phyloP scores from a whole-genome alignment of 495 filamentous ascomycete genomes.

The Elasticomyces elasticus region DNA sequence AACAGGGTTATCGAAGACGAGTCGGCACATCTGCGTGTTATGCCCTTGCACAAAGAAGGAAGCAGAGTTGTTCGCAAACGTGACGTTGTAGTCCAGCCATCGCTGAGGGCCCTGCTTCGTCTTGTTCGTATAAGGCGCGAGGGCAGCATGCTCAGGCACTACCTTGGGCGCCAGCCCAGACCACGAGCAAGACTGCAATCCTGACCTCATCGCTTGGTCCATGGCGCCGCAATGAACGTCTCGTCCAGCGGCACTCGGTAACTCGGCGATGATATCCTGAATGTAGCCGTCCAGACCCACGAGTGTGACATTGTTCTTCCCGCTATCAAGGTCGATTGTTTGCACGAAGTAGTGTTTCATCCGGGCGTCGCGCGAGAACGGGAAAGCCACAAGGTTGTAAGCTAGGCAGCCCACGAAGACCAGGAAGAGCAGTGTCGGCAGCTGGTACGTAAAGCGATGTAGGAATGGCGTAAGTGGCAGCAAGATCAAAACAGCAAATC shows the following conservation, averaged over 20 bases:
- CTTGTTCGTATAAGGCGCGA: neutral
- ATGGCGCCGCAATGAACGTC: constrained; percentile 42
- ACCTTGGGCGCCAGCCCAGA: constrained; percentile 54
- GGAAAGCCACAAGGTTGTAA: constrained; percentile 82
- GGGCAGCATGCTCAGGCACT: constrained; percentile 28
- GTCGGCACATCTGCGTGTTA: constrained; percentile 61
- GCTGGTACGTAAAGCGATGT: constrained; percentile 73
- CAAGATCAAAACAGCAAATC: constrained; percentile 61
- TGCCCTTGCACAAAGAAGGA: constrained; percentile 50
- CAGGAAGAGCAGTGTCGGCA: constrained; percentile 65
- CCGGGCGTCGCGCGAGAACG: constrained; percentile 67
- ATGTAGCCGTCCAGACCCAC: constrained; percentile 65
- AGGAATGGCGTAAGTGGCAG: constrained; percentile 72
- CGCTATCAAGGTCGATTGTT: constrained; percentile 64
- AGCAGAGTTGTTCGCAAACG: constrained; percentile 34
- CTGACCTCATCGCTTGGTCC: constrained; percentile 11
- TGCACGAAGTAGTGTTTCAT: constrained; percentile 86
- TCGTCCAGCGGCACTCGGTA: constrained; percentile 64
- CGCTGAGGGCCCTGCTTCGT: neutral
- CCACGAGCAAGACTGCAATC: constrained; percentile 52
- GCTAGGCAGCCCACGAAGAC: constrained; percentile 67
- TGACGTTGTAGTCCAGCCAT: constrained; percentile 49
- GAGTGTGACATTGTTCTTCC: constrained; percentile 57
- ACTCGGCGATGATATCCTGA: constrained; percentile 47
- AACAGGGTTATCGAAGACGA: constrained; percentile 55